Evolutionary conservation across 2,329 filamentous ascomycete genomes (phyloP).

Genomic region (Ceratocystis huliohia): DNA sequence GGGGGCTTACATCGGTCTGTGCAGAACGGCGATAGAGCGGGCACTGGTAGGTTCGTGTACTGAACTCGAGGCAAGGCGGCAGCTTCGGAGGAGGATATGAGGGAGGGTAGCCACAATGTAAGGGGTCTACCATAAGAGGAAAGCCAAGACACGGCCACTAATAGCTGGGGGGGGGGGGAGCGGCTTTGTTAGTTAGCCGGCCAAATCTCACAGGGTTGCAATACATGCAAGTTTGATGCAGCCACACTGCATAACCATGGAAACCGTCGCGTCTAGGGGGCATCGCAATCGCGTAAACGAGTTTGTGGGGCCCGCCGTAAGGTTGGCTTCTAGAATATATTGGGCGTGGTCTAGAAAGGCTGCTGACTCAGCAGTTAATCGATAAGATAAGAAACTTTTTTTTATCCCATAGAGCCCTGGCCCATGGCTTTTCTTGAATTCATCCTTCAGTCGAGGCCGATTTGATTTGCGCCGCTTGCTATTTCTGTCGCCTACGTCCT

Average conservation of each 20-base stretch:
- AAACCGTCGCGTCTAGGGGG: neutral
- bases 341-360: neutral
- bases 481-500: neutral
- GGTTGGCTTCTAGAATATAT: neutral
- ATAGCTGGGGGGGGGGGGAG: neutral
- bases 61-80: neutral
- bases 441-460: neutral
- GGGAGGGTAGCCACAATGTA: no score
- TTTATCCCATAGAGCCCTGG: neutral
- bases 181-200: neutral
- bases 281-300: neutral
- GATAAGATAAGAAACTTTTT: constrained; percentile 10
- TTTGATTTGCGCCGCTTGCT: constrained; percentile 5
- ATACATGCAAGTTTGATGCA: neutral
- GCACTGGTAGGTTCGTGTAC: neutral
- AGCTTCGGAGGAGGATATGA: neutral
- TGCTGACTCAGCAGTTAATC: neutral
- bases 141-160: neutral
- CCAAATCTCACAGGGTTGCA: neutral
- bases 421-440: neutral
- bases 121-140: neutral
- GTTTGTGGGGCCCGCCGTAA: neutral
- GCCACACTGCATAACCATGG: neutral
- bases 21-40: neutral
- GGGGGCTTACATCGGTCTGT: no score